Percentiles rank a stretch among this genome's conserved stretches.
These are phyloP conservation scores for Botryotinia narcissicola DNA, from an alignment of 2,329 filamentous ascomycete genomes.

Conservation along the genomic window DNA sequence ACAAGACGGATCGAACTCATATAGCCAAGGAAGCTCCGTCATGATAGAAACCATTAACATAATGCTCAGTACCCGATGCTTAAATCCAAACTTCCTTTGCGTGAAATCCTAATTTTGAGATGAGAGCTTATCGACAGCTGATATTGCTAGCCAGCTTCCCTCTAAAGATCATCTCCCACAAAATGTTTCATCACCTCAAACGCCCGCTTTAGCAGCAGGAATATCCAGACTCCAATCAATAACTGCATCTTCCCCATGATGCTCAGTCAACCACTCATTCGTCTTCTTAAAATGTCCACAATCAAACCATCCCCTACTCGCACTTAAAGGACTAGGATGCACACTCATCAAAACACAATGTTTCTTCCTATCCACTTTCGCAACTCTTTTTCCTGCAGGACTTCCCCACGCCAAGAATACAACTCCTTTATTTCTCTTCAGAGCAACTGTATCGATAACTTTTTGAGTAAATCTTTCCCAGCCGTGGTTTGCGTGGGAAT, in stretches of 20 bases:
- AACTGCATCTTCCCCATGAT: conserved; percentile 75
- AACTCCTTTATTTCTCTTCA: conserved; percentile 73
- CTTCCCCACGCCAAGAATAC: conserved; percentile 95
- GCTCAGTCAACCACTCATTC: conserved; percentile 77
- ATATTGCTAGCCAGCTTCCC: background rate
- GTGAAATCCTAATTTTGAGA: background rate
- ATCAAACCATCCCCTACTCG: conserved; percentile 75
- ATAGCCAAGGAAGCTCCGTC: conserved; percentile 6
- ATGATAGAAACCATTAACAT: background rate
- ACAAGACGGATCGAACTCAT: background rate
- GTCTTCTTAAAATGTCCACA: conserved; percentile 78
- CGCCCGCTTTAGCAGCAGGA: background rate
- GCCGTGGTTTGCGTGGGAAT: conserved; percentile 79
- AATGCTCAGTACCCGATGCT: background rate
- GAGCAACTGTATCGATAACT: conserved; percentile 82
- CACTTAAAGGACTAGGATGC: conserved; percentile 92
- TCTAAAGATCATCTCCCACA: background rate
- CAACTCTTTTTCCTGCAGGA: conserved; percentile 76
- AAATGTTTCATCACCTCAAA: background rate
- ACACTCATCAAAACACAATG: conserved; percentile 84
- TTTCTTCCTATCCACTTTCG: conserved; percentile 66
- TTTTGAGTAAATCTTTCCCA: conserved; percentile 94
- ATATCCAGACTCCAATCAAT: conserved; percentile 77
- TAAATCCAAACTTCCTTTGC: background rate
- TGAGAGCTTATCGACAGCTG: background rate